Conservation (phyloP, 352 stramenopile genomes). For the Phytophthora capsici region DNA sequence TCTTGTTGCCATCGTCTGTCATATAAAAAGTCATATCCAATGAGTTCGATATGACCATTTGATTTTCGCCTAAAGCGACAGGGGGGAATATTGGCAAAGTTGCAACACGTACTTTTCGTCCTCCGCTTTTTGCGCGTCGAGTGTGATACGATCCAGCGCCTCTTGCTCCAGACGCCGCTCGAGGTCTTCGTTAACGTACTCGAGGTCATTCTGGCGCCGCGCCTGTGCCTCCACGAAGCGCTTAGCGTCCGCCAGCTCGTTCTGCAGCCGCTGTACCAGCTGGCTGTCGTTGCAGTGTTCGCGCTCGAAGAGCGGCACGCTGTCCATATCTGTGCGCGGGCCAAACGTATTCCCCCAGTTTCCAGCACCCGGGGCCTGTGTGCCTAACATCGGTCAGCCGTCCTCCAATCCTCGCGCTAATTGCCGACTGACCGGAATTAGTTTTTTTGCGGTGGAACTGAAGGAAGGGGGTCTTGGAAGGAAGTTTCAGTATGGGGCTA, state of each 20-base stretch:
- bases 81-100: neutral
- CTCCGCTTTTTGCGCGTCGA: conserved; percentile 82
- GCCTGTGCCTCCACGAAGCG: conserved; percentile 85
- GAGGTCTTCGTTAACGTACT: conserved; percentile 89
- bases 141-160: conserved; percentile 81
- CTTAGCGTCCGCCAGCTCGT: conserved; percentile 85
- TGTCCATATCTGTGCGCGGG: conserved; percentile 74
- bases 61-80: conserved; percentile 11
- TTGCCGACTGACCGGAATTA: conserved; percentile 26
- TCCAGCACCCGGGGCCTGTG: conserved; percentile 36
- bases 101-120: conserved; percentile 76
- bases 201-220: conserved; percentile 83
- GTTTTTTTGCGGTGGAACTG: conserved; percentile 25
- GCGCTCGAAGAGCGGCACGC: conserved; percentile 84
- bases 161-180: conserved; percentile 84
- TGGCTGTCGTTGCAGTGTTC: conserved; percentile 88
- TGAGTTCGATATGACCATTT: conserved; percentile 2
- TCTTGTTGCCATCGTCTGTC: conserved; percentile 74
- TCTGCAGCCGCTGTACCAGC: conserved; percentile 84
- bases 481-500: conserved; percentile 6
- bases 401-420: conserved; percentile 12
- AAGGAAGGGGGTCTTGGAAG: conserved; percentile 16
- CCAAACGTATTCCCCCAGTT: conserved; percentile 66
- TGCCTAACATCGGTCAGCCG: conserved; percentile 41
- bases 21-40: conserved; percentile 8